Percentiles rank a stretch among this genome's conserved stretches.
phyloP scores from a whole-genome alignment of 2,329 filamentous ascomycete genomes.

The Verticillium isaacii region DNA sequence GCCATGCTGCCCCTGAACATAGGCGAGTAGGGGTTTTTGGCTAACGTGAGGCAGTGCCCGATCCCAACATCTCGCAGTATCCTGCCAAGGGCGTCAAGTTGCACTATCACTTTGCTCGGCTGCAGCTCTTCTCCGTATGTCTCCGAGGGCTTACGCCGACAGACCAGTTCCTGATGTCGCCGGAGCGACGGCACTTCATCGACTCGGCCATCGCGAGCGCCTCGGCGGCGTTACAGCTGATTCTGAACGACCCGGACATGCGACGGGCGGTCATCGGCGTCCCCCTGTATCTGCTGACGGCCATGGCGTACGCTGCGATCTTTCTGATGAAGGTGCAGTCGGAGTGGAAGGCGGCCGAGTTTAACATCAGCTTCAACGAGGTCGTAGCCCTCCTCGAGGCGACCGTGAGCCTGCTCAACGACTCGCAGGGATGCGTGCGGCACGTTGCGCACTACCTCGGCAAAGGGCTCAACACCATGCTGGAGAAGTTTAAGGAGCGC shows the following conservation, averaged over 20 bases:
- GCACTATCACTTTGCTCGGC: slow-evolving; percentile 11
- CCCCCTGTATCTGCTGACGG: slow-evolving; percentile 25
- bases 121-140: slow-evolving; percentile 10
- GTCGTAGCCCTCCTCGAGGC: slow-evolving; percentile 19
- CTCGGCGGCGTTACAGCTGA: slow-evolving; percentile 21
- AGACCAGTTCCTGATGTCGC: slow-evolving; percentile 35
- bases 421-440: slow-evolving; percentile 18
- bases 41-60: slow-evolving; percentile 29
- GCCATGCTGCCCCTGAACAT: neutral
- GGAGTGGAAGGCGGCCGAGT: slow-evolving; percentile 21
- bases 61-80: slow-evolving; percentile 36
- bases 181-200: slow-evolving; percentile 38
- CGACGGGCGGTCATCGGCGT: slow-evolving; percentile 23
- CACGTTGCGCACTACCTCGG: slow-evolving; percentile 24
- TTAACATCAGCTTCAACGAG: slow-evolving; percentile 24
- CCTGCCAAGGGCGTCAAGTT: slow-evolving; percentile 9
- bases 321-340: slow-evolving; percentile 27
- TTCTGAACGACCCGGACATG: slow-evolving; percentile 24
- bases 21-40: neutral
- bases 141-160: slow-evolving; percentile 19
- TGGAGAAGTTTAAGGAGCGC: slow-evolving; percentile 20
- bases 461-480: slow-evolving; percentile 21
- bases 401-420: slow-evolving; percentile 17
- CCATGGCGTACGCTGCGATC: slow-evolving; percentile 24
- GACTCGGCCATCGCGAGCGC: slow-evolving; percentile 32